A percentile compares a stretch with the other conserved stretches of the same genome.
These are phyloP conservation scores for Carallia brachiata DNA, from an alignment of 345 rosid species.

Conservation along the genomic window DNA sequence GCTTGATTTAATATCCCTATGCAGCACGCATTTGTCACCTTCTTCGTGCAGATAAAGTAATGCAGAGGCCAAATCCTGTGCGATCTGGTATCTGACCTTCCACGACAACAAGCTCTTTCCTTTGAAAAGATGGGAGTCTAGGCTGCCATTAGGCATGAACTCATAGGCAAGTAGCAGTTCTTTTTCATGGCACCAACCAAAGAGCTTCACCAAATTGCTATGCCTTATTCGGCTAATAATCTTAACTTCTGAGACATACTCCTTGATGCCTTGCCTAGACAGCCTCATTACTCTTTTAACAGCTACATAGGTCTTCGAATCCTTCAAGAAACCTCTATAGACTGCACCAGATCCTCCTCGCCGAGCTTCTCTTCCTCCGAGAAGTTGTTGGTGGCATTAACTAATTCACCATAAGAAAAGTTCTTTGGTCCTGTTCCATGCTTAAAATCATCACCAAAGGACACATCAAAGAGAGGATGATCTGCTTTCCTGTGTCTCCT, in stretches of 20 bases:
- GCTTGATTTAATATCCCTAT: slow-evolving; percentile 41
- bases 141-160: slow-evolving; percentile 36
- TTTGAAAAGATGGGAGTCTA: slow-evolving; percentile 26
- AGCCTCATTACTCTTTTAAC: slow-evolving; percentile 24
- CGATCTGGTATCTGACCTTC: slow-evolving; percentile 23
- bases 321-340: slow-evolving; percentile 23
- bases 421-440: slow-evolving; percentile 26
- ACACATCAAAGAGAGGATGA: background rate
- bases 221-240: slow-evolving; percentile 39
- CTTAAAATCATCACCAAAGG: slow-evolving; percentile 16
- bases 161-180: slow-evolving; percentile 36
- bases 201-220: slow-evolving; percentile 31
- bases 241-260: slow-evolving; percentile 29
- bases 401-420: slow-evolving; percentile 23
- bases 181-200: slow-evolving; percentile 42
- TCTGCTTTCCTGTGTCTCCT: background rate
- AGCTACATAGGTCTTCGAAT: slow-evolving; percentile 4
- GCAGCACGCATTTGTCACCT: slow-evolving; percentile 29
- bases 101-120: slow-evolving; percentile 16
- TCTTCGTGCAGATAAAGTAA: slow-evolving; percentile 37
- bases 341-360: slow-evolving; percentile 37
- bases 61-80: slow-evolving; percentile 27
- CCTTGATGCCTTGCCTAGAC: slow-evolving; percentile 25
- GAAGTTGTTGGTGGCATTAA: slow-evolving; percentile 29
- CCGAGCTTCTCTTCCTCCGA: slow-evolving; percentile 25